Conservation (phyloP, 768 basidiomycete genomes). For the Epithele typhae region DNA sequence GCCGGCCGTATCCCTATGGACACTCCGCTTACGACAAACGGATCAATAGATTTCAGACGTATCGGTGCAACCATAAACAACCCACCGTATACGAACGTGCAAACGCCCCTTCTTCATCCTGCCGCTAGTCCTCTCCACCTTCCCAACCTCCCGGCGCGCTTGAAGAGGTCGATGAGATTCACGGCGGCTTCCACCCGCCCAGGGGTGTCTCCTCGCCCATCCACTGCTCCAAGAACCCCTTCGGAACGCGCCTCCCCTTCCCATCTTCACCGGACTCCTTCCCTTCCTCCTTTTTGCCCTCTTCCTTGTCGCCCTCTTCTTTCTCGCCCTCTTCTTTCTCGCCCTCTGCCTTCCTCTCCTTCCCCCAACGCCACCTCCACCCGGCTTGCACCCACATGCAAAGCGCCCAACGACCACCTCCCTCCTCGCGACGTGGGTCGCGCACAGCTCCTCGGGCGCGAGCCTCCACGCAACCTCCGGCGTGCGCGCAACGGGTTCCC, state of each 20-base stretch:
- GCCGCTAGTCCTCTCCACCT: no score
- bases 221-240: constrained; percentile 17
- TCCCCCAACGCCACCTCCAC: constrained; percentile 54
- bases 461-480: constrained; percentile 25
- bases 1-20: no score
- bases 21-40: no score
- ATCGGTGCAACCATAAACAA: no score
- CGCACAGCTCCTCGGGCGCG: constrained; percentile 44
- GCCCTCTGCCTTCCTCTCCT: constrained; percentile 6
- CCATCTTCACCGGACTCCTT: neutral
- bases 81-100: no score
- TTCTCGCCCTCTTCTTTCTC: no score
- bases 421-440: constrained; percentile 44
- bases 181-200: constrained; percentile 20
- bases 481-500: constrained; percentile 25
- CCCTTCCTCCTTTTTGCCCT: no score
- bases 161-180: neutral
- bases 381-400: constrained; percentile 49
- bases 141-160: no score
- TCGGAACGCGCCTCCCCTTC: constrained; percentile 11
- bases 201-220: constrained; percentile 18
- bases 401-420: constrained; percentile 28
- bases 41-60: no score
- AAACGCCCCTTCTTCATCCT: no score
- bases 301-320: no score